Evolutionary conservation across 2,329 filamentous ascomycete genomes (phyloP).

Genomic region (Sarocladiaceae sp.): DNA sequence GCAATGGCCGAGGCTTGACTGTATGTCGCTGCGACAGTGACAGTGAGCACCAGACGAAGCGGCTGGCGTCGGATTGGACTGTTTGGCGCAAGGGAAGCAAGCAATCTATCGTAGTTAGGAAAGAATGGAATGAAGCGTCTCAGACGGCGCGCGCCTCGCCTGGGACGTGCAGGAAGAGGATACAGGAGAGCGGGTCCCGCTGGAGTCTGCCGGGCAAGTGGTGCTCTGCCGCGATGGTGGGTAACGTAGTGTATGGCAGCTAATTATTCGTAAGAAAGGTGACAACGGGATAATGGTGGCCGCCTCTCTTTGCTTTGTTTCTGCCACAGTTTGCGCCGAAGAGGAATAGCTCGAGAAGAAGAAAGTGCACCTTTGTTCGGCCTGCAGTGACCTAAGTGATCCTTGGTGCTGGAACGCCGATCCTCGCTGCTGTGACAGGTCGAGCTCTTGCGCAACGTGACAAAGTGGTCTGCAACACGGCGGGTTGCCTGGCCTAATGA

Average conservation of each 20-base stretch:
- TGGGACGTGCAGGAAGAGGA: neutral
- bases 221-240: neutral
- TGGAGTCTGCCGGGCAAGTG: constrained; percentile 5
- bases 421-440: neutral
- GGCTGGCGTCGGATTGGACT: neutral
- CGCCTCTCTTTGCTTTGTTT: constrained; percentile 7
- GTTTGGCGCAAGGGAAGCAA: constrained; percentile 1
- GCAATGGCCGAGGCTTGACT: neutral
- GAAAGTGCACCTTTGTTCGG: too few species aligned
- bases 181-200: constrained; percentile 6
- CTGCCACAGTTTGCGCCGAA: too few species aligned
- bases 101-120: neutral
- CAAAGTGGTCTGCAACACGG: neutral
- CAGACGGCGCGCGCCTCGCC: constrained; percentile 1
- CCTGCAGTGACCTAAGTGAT: neutral
- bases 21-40: neutral
- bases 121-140: constrained; percentile 8
- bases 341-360: too few species aligned
- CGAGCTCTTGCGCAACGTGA: neutral
- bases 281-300: neutral
- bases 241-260: neutral
- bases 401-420: neutral
- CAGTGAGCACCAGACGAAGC: neutral
- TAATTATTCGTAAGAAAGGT: neutral
- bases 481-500: neutral